phyloP scores from a whole-genome alignment of 352 stramenopile species.

The Phytopythium chamaehyphon region DNA sequence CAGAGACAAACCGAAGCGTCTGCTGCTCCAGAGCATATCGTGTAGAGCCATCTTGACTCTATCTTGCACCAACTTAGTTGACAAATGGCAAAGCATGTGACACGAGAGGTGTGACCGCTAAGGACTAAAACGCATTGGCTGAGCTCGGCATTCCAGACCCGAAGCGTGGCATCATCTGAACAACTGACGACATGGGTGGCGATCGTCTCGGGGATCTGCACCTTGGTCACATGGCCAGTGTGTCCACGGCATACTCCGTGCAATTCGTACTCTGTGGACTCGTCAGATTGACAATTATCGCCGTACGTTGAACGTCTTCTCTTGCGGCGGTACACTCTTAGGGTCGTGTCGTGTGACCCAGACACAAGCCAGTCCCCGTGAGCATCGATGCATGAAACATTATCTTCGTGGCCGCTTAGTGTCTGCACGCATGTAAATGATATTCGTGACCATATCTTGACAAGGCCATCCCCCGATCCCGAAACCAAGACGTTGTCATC shows the following conservation, averaged over 20 bases:
- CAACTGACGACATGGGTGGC: slow-evolving; percentile 40
- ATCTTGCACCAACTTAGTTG: background rate
- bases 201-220: slow-evolving; percentile 21
- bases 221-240: slow-evolving; percentile 53
- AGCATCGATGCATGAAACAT: slow-evolving; percentile 54
- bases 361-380: slow-evolving; percentile 58
- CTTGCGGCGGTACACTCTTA: slow-evolving; percentile 45
- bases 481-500: slow-evolving; percentile 66
- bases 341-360: slow-evolving; percentile 56
- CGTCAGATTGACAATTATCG: background rate
- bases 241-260: slow-evolving; percentile 41
- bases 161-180: slow-evolving; percentile 57
- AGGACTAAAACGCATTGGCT: slow-evolving; percentile 39
- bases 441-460: slow-evolving; percentile 65
- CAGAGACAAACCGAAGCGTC: slow-evolving; percentile 62
- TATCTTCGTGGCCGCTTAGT: slow-evolving; percentile 58
- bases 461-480: slow-evolving; percentile 56
- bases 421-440: slow-evolving; percentile 55
- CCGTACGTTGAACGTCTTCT: background rate
- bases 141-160: slow-evolving; percentile 47
- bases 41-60: slow-evolving; percentile 7
- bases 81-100: slow-evolving; percentile 39
- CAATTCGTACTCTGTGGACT: slow-evolving; percentile 24
- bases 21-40: slow-evolving; percentile 55
- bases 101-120: slow-evolving; percentile 32